These are phyloP conservation scores for Phaeosphaeriaceae sp. DNA, from an alignment of 2,329 filamentous ascomycete species.

Conservation along the genomic window DNA sequence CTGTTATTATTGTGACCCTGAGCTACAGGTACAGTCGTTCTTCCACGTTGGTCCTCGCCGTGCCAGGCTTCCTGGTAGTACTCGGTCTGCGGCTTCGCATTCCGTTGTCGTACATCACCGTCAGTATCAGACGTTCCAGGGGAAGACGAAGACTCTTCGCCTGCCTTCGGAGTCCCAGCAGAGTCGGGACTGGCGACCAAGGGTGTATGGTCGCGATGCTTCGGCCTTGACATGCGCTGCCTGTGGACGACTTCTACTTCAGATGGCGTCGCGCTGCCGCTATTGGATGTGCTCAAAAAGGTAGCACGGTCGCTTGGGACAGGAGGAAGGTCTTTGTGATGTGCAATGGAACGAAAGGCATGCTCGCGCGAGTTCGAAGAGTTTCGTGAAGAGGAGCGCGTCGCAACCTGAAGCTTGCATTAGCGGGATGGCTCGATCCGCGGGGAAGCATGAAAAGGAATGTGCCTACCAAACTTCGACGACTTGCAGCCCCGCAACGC, in stretches of 20 bases:
- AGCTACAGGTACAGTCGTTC: conserved; percentile 17
- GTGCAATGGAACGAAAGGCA: conserved; percentile 39
- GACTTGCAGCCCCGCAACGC: conserved; percentile 82
- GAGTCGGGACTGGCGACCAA: conserved; percentile 26
- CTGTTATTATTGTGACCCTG: conserved; percentile 17
- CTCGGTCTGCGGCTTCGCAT: conserved; percentile 21
- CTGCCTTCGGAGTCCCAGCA: conserved; percentile 25
- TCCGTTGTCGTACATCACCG: conserved; percentile 20
- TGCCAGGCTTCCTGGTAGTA: conserved; percentile 32
- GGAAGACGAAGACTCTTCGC: conserved; percentile 19
- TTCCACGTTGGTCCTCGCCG: conserved; percentile 24
- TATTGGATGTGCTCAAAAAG: conserved; percentile 27
- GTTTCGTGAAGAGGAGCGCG: conserved; percentile 47
- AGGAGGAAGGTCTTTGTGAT: conserved; percentile 46
- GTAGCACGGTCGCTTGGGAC: conserved; percentile 39
- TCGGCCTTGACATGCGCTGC: conserved; percentile 19
- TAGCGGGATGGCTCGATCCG: neutral
- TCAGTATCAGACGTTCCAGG: conserved; percentile 21
- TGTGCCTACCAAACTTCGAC: conserved; percentile 72
- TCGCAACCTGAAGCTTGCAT: conserved; percentile 37
- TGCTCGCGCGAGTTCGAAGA: conserved; percentile 46
- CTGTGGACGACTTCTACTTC: conserved; percentile 19
- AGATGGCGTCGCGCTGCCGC: conserved; percentile 21
- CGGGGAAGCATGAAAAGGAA: conserved; percentile 1
- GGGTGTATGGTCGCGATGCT: conserved; percentile 22